These are phyloP conservation scores for Peronospora tabacina DNA, from an alignment of 352 stramenopile genomes.

Conservation along the genomic window DNA sequence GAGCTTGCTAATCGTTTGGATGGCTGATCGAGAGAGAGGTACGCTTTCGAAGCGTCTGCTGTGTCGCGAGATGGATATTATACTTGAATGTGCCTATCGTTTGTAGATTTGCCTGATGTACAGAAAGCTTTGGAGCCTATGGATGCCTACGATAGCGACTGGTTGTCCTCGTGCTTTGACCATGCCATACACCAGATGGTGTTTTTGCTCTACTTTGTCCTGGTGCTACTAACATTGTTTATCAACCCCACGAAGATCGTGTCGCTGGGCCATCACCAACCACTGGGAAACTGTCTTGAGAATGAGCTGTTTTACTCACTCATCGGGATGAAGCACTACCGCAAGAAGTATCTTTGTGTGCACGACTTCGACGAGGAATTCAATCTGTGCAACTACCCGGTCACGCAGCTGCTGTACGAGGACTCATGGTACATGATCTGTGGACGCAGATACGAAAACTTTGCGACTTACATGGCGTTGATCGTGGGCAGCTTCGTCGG, in stretches of 20 bases:
- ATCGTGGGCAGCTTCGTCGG: slow-evolving; percentile 38
- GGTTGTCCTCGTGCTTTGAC: slow-evolving; percentile 65
- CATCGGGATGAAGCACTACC: slow-evolving; percentile 45
- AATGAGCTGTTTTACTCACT: slow-evolving; percentile 53
- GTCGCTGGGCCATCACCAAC: slow-evolving; percentile 67
- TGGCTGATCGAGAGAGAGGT: slow-evolving; percentile 63
- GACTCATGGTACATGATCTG: slow-evolving; percentile 85
- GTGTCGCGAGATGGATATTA: not conserved
- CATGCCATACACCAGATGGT: slow-evolving; percentile 78
- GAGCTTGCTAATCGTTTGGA: slow-evolving; percentile 55
- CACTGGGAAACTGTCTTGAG: slow-evolving; percentile 58
- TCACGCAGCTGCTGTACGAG: slow-evolving; percentile 61
- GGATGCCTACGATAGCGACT: slow-evolving; percentile 77
- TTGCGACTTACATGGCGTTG: slow-evolving; percentile 44
- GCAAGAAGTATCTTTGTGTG: slow-evolving; percentile 64
- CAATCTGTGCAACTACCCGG: slow-evolving; percentile 72
- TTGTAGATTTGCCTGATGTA: slow-evolving; percentile 43
- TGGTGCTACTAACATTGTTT: slow-evolving; percentile 48
- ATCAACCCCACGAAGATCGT: slow-evolving; percentile 66
- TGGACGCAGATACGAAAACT: slow-evolving; percentile 55
- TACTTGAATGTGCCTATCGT: slow-evolving; percentile 1
- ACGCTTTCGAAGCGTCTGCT: not conserved
- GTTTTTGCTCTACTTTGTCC: slow-evolving; percentile 58
- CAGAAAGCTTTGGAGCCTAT: slow-evolving; percentile 48
- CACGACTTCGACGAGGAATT: slow-evolving; percentile 81